Conservation (phyloP, 768 basidiomycete genomes). For the Boletus insuetus region DNA sequence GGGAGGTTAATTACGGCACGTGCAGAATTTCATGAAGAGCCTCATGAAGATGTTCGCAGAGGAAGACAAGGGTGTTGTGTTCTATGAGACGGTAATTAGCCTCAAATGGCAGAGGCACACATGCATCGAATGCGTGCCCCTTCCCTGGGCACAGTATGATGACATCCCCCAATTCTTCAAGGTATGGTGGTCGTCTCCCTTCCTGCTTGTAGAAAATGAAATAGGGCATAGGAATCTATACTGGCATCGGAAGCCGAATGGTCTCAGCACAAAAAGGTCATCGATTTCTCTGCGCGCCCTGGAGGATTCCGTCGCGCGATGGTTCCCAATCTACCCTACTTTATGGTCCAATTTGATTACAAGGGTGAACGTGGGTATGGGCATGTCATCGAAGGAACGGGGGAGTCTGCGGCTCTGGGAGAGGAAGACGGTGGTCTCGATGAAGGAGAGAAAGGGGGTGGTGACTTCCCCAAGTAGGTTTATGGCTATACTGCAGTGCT, state of each 20-base stretch:
- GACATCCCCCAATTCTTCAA: conserved; percentile 91
- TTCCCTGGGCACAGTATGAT: conserved; percentile 87
- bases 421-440: conserved; percentile 66
- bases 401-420: conserved; percentile 57
- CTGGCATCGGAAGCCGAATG: conserved; percentile 91
- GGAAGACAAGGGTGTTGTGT: conserved; percentile 90
- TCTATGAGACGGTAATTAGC: conserved; percentile 90
- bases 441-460: conserved; percentile 88
- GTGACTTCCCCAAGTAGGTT: conserved; percentile 82
- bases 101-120: conserved; percentile 90
- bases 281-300: conserved; percentile 86
- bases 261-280: conserved; percentile 97
- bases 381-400: conserved; percentile 93
- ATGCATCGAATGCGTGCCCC: conserved; percentile 89
- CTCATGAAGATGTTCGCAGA: conserved; percentile 93
- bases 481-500: neutral
- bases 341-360: conserved; percentile 98
- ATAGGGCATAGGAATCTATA: conserved; percentile 74
- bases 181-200: conserved; percentile 36
- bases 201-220: conserved; percentile 8
- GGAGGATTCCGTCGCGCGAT: conserved; percentile 94
- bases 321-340: conserved; percentile 97
- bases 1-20: neutral
- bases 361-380: conserved; percentile 98
- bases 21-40: conserved; percentile 82